A percentile compares a stretch with the other conserved stretches of the same genome.
Conservation (phyloP, 1,284 basidiomycete species). For the Ceratobasidium sp. region DNA sequence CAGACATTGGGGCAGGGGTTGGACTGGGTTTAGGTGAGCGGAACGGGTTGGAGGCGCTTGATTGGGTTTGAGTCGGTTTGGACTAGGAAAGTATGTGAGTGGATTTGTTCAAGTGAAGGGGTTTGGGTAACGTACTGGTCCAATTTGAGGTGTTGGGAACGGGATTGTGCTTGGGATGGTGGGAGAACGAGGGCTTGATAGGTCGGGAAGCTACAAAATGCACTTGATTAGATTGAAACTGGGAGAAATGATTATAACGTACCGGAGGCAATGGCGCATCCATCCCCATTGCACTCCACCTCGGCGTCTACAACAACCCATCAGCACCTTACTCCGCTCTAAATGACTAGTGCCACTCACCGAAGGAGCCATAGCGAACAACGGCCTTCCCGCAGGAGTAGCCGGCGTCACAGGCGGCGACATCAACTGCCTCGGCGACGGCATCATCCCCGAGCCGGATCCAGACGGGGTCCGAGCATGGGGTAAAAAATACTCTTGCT, state of each 20-base stretch:
- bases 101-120: neutral
- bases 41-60: neutral
- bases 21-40: neutral
- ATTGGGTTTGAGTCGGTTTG: neutral
- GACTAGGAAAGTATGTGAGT: neutral
- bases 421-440: neutral
- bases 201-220: neutral
- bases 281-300: neutral
- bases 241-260: neutral
- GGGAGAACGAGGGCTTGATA: neutral
- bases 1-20: no score
- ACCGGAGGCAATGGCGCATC: constrained; percentile 5
- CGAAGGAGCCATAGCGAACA: neutral
- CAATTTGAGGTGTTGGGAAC: neutral
- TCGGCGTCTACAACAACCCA: neutral
- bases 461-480: neutral
- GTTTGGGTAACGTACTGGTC: neutral
- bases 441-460: neutral
- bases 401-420: constrained; percentile 17
- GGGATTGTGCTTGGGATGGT: neutral
- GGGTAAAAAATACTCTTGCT: constrained; percentile 9
- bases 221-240: no score
- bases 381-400: neutral
- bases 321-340: neutral
- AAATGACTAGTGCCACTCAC: neutral